Conservation (phyloP, 2,329 filamentous ascomycete genomes). For the Penicillium sp. region DNA sequence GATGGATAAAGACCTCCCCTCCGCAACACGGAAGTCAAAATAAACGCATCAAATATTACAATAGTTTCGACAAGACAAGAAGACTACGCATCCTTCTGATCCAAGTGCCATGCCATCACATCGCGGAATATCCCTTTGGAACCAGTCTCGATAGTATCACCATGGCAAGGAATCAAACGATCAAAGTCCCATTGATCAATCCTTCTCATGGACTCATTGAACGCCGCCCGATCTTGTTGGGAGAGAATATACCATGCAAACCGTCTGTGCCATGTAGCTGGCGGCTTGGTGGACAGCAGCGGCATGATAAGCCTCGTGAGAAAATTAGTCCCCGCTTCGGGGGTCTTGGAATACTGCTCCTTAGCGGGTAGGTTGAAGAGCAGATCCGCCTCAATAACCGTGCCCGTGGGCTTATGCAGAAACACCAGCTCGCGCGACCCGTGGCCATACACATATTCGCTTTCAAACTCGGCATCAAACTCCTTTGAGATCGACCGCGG, state of each 20-base stretch:
- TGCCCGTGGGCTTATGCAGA: slow-evolving; percentile 72
- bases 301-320: slow-evolving; percentile 56
- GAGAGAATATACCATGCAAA: slow-evolving; percentile 76
- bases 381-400: slow-evolving; percentile 84
- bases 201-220: slow-evolving; percentile 64
- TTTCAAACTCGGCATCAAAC: slow-evolving; percentile 83
- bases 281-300: slow-evolving; percentile 58
- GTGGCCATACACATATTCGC: slow-evolving; percentile 78
- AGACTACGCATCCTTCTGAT: slow-evolving; percentile 28
- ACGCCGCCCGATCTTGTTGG: slow-evolving; percentile 61
- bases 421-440: slow-evolving; percentile 86
- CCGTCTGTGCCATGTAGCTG: slow-evolving; percentile 71
- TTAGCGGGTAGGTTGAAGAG: slow-evolving; percentile 85
- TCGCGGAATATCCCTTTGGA: slow-evolving; percentile 75
- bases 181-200: slow-evolving; percentile 83
- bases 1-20: not conserved
- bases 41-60: not conserved
- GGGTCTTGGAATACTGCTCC: slow-evolving; percentile 72
- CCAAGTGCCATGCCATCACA: slow-evolving; percentile 79
- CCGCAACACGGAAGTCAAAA: not conserved
- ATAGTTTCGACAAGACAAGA: not conserved
- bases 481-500: slow-evolving; percentile 63
- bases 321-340: slow-evolving; percentile 55
- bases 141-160: slow-evolving; percentile 74
- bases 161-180: slow-evolving; percentile 85